Evolutionary conservation across 1,284 basidiomycete genomes (phyloP), one percentile per base, ranked within the genome.

Genomic region (Leccinum brunneo-olivaceum): DNA sequence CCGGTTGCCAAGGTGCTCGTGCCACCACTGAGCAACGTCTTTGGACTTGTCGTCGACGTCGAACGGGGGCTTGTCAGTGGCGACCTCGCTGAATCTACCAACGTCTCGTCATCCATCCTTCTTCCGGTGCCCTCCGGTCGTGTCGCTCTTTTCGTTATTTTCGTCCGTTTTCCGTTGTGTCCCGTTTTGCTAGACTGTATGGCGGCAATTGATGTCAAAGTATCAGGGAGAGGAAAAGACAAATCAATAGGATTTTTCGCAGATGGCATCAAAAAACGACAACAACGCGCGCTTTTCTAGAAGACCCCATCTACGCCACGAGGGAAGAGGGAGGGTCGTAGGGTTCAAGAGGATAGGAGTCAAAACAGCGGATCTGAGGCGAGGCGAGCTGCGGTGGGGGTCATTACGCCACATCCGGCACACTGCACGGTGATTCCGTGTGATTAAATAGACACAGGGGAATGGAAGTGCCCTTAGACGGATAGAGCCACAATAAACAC

Each of bases 91-190:
- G 53, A 58, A 25, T 40, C 53, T 28, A 54, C 33, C 43, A 60
- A 30, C 2, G 59, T 58, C 4, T 62, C 57, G 15, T 62, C 53
- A 16, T 58, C 56, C 53, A 62, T 60, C 42, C 15, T 4, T 34
- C 14, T 5, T 34, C 29, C 7, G 15, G n/a, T n/a, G n/a, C n/a
- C n/a, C n/a, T n/a, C n/a, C n/a, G n/a, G n/a, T n/a, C 12, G 7
- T 19, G 21, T 32, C 3, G 19, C 5, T 24, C 8, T 28, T 16
- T 15, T 14, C 30, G 30, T 34, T 54, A 32, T 43, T 36, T 38
- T 41, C 12, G 33, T 19, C 19, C 9, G 25, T 33, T 19, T 39
- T 23, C 27, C n/a, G 28, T 18, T n/a, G 21, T 34, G 9, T 37
- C 24, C 19, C n/a, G 21, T 32, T 4, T 5, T 14, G 30, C 37